phyloP scores from a whole-genome alignment of 495 filamentous ascomycete species.

The Trichoderma erinaceum region DNA sequence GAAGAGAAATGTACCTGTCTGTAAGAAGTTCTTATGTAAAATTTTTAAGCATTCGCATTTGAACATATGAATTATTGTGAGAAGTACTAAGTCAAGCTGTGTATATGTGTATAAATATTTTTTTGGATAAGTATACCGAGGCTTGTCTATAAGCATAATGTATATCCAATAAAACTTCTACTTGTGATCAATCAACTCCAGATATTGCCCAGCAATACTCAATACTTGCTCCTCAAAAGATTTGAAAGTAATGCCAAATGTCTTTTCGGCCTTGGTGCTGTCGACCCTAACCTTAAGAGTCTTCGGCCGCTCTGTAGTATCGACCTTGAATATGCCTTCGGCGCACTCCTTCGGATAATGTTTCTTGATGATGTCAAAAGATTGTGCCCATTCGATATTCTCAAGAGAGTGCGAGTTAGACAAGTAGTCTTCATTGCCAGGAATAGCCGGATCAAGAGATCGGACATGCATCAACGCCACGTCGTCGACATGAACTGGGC shows the following conservation, averaged over 20 bases:
- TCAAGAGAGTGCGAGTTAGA: conserved; percentile 5
- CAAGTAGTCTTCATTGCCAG: conserved; percentile 27
- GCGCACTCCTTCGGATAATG: conserved; percentile 32
- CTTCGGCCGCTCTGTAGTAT: not conserved
- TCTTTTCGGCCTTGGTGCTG: conserved; percentile 31
- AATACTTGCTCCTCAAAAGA: conserved; percentile 41
- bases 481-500: conserved; percentile 20
- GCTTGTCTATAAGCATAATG: no score
- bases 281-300: conserved; percentile 19
- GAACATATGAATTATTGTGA: no score
- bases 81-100: no score
- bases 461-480: conserved; percentile 18
- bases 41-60: no score
- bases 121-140: no score
- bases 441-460: conserved; percentile 20
- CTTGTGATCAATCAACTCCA: conserved; percentile 22
- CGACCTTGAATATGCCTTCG: conserved; percentile 28
- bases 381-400: conserved; percentile 31
- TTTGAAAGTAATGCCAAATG: conserved; percentile 38
- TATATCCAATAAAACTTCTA: not conserved
- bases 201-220: conserved; percentile 35
- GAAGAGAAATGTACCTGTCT: no score
- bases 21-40: no score
- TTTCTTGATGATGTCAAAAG: conserved; percentile 26
- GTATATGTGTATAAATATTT: no score